Conservation (phyloP, 1,139 yeast species). For the Protomyces pachydermus region DNA sequence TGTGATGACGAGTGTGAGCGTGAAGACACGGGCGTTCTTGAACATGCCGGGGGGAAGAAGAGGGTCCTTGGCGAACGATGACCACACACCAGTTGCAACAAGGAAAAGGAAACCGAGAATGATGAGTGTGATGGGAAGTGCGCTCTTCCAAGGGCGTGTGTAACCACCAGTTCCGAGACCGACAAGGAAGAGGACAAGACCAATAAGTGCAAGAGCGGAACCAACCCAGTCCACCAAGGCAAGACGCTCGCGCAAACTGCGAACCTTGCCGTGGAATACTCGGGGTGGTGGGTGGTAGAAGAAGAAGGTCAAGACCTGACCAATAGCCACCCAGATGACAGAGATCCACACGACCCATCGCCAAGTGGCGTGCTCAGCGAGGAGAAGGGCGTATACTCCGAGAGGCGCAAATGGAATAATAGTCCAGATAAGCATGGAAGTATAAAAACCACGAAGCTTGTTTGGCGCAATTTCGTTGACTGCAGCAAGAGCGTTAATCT, state of each 20-base stretch:
- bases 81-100: slow-evolving; percentile 10
- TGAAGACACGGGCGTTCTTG: slow-evolving; percentile 22
- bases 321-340: slow-evolving; percentile 16
- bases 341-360: slow-evolving; percentile 24
- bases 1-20: slow-evolving; percentile 14
- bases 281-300: slow-evolving; percentile 26
- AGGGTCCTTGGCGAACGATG: slow-evolving; percentile 5
- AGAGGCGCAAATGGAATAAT: slow-evolving; percentile 19
- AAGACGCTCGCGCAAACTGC: slow-evolving; percentile 1
- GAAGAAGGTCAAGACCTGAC: slow-evolving; percentile 22
- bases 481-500: slow-evolving; percentile 20
- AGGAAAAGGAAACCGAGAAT: slow-evolving; percentile 8
- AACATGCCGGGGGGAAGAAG: slow-evolving; percentile 20
- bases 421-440: slow-evolving; percentile 25
- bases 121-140: slow-evolving; percentile 2
- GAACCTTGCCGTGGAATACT: slow-evolving; percentile 5
- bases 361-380: slow-evolving; percentile 20
- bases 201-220: slow-evolving; percentile 4
- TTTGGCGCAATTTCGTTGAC: slow-evolving; percentile 24
- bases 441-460: slow-evolving; percentile 22
- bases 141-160: slow-evolving; percentile 20
- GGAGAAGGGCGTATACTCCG: slow-evolving; percentile 12
- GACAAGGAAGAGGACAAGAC: slow-evolving; percentile 20
- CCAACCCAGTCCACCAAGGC: slow-evolving; percentile 9
- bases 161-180: slow-evolving; percentile 23